These are phyloP conservation scores for Phytophthora aleatoria DNA, from an alignment of 352 stramenopile genomes.

Conservation along the genomic window DNA sequence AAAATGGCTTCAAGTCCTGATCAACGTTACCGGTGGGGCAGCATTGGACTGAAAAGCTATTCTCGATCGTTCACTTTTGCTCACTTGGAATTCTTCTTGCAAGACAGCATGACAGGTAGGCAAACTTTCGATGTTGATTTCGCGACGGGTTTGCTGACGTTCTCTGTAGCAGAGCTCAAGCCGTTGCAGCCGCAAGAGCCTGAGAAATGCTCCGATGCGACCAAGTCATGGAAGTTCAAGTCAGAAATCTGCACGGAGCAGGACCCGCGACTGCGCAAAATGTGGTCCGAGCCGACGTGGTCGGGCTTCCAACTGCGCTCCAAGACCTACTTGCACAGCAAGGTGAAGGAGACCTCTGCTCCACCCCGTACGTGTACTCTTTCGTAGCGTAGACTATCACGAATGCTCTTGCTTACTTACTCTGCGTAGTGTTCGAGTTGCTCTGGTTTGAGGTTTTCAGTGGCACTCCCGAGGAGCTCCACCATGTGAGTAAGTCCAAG, in stretches of 20 bases:
- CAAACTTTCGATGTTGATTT: neutral
- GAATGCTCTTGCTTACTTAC: no score
- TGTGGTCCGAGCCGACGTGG: constrained; percentile 76
- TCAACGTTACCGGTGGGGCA: neutral
- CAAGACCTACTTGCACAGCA: constrained; percentile 75
- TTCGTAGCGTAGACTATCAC: neutral
- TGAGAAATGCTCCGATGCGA: constrained; percentile 35
- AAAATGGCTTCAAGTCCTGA: constrained; percentile 19
- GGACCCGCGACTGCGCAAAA: constrained; percentile 53
- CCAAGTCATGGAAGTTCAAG: constrained; percentile 55
- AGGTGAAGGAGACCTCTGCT: constrained; percentile 62
- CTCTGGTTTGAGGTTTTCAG: constrained; percentile 86
- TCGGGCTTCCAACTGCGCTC: constrained; percentile 68
- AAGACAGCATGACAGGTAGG: constrained; percentile 23
- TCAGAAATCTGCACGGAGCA: constrained; percentile 53
- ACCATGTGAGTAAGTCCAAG: constrained; percentile 67
- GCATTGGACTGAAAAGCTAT: neutral
- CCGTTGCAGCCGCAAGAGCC: constrained; percentile 28
- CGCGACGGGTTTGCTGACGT: constrained; percentile 5
- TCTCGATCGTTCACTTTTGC: neutral
- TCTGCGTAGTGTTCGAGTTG: constrained; percentile 70
- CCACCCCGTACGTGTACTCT: constrained; percentile 52
- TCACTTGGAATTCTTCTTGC: constrained; percentile 7
- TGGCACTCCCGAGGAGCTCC: constrained; percentile 64
- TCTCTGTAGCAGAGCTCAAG: constrained; percentile 19